Evolutionary conservation across 192 early-diverging fungal genomes (phyloP).

Genomic region (Jimgerdemannia flammicorona): DNA sequence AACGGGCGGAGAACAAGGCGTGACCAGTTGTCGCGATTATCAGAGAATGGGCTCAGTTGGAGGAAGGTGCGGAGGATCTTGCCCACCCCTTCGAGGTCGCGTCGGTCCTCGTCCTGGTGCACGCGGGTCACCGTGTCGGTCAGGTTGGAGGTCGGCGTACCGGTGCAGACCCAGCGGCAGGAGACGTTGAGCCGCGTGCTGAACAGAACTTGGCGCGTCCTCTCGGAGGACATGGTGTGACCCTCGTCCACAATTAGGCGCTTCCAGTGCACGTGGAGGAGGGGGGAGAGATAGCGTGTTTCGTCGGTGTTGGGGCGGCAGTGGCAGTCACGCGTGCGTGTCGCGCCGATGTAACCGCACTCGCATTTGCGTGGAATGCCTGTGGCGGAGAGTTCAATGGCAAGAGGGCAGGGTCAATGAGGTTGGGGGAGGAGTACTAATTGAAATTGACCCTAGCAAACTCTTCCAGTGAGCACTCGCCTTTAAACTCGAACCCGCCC

Average conservation of each 20-base stretch:
- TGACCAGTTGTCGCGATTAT: slow-evolving; percentile 38
- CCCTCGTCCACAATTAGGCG: slow-evolving; percentile 84
- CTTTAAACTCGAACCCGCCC: slow-evolving; percentile 30
- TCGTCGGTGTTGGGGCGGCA: slow-evolving; percentile 13
- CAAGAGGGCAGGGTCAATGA: slow-evolving; percentile 1
- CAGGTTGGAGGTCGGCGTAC: slow-evolving; percentile 63
- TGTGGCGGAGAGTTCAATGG: neutral
- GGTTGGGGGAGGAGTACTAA: neutral
- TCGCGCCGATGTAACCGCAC: slow-evolving; percentile 36
- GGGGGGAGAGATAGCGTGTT: slow-evolving; percentile 50
- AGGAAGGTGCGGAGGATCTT: slow-evolving; percentile 56
- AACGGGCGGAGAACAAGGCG: slow-evolving; percentile 52
- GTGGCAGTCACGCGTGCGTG: slow-evolving; percentile 19
- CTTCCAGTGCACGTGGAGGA: slow-evolving; percentile 73
- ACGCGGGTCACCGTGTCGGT: slow-evolving; percentile 33
- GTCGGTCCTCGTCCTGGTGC: neutral
- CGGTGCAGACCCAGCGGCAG: slow-evolving; percentile 71
- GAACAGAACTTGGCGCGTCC: slow-evolving; percentile 40
- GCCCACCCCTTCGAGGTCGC: slow-evolving; percentile 49
- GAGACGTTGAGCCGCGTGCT: slow-evolving; percentile 55
- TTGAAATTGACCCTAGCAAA: slow-evolving; percentile 19
- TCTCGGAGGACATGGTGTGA: slow-evolving; percentile 58
- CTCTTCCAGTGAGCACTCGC: neutral
- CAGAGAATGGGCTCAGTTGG: slow-evolving; percentile 58
- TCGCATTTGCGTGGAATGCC: slow-evolving; percentile 23